phyloP scores from a whole-genome alignment of 768 basidiomycete genomes.

The Podaxis pistillaris region DNA sequence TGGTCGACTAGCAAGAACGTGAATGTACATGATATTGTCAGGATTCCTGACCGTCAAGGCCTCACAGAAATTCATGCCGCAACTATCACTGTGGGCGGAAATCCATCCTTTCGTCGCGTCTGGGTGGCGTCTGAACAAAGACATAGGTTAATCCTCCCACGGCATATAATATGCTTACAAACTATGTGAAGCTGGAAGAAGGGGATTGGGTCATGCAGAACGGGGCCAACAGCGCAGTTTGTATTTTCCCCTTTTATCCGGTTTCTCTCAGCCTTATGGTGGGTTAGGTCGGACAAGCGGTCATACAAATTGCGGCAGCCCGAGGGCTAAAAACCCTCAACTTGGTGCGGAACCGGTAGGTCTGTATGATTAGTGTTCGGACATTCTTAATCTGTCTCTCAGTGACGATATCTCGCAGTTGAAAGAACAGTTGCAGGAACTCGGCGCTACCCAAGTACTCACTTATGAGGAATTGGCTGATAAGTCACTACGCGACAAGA shows the following conservation, averaged over 20 bases:
- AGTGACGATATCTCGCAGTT: constrained; percentile 56
- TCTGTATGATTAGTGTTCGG: not conserved
- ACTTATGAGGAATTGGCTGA: constrained; percentile 75
- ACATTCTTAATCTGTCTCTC: not conserved
- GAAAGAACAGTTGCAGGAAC: constrained; percentile 44
- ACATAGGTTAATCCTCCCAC: constrained; percentile 78
- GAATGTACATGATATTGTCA: constrained; percentile 52
- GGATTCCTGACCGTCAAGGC: constrained; percentile 45
- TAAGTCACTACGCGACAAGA: constrained; percentile 46
- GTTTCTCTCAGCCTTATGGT: not conserved
- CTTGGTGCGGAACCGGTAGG: constrained; percentile 71
- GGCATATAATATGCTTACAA: constrained; percentile 78
- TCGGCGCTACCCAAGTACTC: constrained; percentile 76
- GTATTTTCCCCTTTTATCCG: constrained; percentile 22
- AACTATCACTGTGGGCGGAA: constrained; percentile 61
- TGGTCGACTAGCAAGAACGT: constrained; percentile 66
- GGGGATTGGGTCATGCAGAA: constrained; percentile 88
- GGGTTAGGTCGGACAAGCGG: constrained; percentile 73
- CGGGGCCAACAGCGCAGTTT: constrained; percentile 79
- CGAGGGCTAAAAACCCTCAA: constrained; percentile 77
- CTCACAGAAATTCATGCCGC: constrained; percentile 68
- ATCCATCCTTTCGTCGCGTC: not conserved
- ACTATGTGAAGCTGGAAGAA: constrained; percentile 59
- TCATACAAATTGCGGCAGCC: constrained; percentile 81
- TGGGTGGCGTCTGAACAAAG: not conserved